Base-by-base conservation (phyloP, 164 flowering plant genomes). In the Nymphaea colorata region DNA sequence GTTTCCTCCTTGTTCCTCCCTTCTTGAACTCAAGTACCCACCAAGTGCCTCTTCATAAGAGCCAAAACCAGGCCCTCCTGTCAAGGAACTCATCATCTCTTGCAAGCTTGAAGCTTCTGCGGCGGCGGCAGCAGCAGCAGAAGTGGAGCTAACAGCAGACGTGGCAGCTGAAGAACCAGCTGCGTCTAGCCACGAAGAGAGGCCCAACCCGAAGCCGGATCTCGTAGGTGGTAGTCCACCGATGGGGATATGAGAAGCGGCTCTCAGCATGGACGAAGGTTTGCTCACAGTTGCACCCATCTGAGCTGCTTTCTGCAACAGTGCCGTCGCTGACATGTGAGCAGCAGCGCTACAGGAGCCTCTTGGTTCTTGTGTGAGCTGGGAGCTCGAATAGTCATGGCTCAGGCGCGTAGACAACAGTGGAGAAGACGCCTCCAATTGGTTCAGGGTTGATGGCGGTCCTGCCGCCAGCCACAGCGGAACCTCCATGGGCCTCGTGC, bases 261-360 rank as follows among this genome's bases (percentile, higher is more conserved):
- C 76, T 73, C 79, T 69, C 6, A 76, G 62, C 76, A 75, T 41
- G 59, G 76, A 65, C 47, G 71, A 57, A 12, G 78, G 64, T 47
- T 72, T 72, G 79, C 84, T 84, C 80, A 84, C 77, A 18, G 86
- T 82, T 67, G 93, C 82, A 69, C 98, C 98, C 91, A 92, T 89
- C 70, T 87, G 93, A 42, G 98, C 90, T 75, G 98, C 98, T 68
- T 90, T 90, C 66, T 92, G 98, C 67, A 92, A 87, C 79, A 92
- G 78, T 65, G 96, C 98, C 53, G 98, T 92, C 3, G 98, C 98
- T n/a, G 98, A 90, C 86, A 87, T 89, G 76, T 87, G 86, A 6
- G 84, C 77, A 6, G 64, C 11, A 55, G 59, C 10, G 59, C 76
- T 11, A 10, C 77, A 44, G 36, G 79, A 65, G 6, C 68, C 72